Evolutionary conservation across 2,329 filamentous ascomycete genomes (phyloP), one percentile per base, ranked within the genome.

Genomic region (Truncatella angustata): DNA sequence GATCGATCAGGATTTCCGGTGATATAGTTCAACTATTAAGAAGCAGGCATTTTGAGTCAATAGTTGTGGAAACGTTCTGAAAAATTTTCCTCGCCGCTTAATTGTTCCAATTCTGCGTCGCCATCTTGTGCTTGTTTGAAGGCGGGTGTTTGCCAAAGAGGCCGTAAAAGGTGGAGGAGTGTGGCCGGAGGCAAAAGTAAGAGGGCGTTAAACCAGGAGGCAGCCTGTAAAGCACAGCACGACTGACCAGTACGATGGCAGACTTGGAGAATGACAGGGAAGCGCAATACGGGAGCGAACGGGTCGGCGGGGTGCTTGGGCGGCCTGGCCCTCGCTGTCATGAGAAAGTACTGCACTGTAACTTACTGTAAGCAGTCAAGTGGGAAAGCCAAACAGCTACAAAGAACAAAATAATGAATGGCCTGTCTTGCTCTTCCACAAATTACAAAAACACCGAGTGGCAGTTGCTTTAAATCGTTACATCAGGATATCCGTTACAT

Each of bases 141-240:
- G 44, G 14, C 20, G 21, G 21, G 24, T 21, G n/a, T n/a, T n/a
- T n/a, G n/a, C n/a, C n/a, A n/a, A n/a, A n/a, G n/a, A n/a, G n/a
- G n/a, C n/a, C n/a, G n/a, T n/a, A n/a, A n/a, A n/a, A n/a, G n/a
- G n/a, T n/a, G n/a, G n/a, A n/a, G 36, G 36, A 39, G n/a, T 20
- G 10, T n/a, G 36, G 36, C 36, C n/a, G 36, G 23, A 24, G 40
- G 40, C 21, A 10, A 43, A 24, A 24, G 3, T 14, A 18, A 11
- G 26, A 18, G 23, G 43, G 26, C 34, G 46, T n/a, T n/a, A n/a
- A n/a, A n/a, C 35, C 46, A 23, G 47, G 47, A 50, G 47, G 47
- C 18, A 50, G 47, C 47, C 47, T 43, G 47, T 42, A n/a, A 23
- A 6, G 16, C 26, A 37, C 16, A 34, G n/a, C 10, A 32, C 18